Evolutionary conservation across 371 early-diverging fungal genomes (phyloP).

Genomic region (Apophysomyces ossiformis): DNA sequence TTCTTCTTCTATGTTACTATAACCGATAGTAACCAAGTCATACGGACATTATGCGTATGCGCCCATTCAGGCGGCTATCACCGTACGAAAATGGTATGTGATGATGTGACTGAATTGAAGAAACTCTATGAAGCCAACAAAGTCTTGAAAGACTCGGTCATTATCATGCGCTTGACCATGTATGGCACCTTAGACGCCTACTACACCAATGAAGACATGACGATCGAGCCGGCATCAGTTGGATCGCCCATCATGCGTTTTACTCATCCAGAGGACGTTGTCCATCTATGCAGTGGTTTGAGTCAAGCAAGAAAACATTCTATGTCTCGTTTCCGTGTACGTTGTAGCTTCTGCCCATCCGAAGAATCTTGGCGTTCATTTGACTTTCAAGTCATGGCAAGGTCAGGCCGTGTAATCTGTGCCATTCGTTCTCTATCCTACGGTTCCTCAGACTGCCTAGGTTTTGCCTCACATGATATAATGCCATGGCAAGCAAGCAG

Average conservation of each 20-base stretch:
- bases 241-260: slow-evolving; percentile 24
- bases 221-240: not conserved
- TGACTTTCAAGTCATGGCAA: not conserved
- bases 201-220: not conserved
- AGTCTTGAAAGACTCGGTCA: not conserved
- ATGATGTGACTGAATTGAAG: slow-evolving; percentile 1
- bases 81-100: not conserved
- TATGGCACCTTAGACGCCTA: not conserved
- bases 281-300: slow-evolving; percentile 14
- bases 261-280: slow-evolving; percentile 16
- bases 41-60: not conserved
- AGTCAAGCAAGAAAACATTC: slow-evolving; percentile 14
- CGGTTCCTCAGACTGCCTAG: too few relatives aligned
- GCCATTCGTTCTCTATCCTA: not conserved
- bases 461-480: not conserved
- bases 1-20: not conserved
- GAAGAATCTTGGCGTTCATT: not conserved
- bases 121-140: not conserved
- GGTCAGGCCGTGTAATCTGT: not conserved
- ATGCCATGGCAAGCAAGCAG: too few relatives aligned
- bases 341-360: not conserved
- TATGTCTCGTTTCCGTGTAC: slow-evolving; percentile 5
- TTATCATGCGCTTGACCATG: slow-evolving; percentile 2
- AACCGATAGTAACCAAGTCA: not conserved
- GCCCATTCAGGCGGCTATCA: not conserved